A percentile compares a stretch with the other conserved stretches of the same genome.
phyloP scores from a whole-genome alignment of 805 yeast genomes.

The Wickerhamomyces bovis region DNA sequence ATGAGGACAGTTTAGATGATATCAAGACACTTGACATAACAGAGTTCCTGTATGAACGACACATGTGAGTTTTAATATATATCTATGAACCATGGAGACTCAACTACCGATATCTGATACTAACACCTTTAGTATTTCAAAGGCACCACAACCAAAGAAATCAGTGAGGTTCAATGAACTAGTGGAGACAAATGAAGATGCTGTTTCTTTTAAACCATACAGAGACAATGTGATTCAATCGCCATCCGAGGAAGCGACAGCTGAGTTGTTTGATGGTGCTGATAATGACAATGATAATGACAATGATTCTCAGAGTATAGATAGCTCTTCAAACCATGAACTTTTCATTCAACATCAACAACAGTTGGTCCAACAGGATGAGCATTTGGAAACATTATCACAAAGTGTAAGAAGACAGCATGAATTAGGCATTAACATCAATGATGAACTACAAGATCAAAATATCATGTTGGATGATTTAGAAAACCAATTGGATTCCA shows the following conservation, averaged over 20 bases:
- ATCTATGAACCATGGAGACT: too few relatives aligned
- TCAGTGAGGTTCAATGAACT: slow-evolving; percentile 25
- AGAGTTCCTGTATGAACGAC: slow-evolving; percentile 15
- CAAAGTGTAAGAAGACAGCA: slow-evolving; percentile 39
- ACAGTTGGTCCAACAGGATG: slow-evolving; percentile 41
- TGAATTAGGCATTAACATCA: slow-evolving; percentile 39
- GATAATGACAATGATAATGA: too few relatives aligned
- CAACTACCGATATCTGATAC: too few relatives aligned
- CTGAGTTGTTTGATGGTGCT: slow-evolving; percentile 18
- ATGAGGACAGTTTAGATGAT: slow-evolving; percentile 6
- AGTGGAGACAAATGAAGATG: slow-evolving; percentile 10
- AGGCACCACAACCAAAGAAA: slow-evolving; percentile 12
- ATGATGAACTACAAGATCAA: slow-evolving; percentile 43
- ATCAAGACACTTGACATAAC: slow-evolving; percentile 12
- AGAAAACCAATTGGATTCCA: slow-evolving; percentile 39
- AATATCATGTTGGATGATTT: slow-evolving; percentile 43
- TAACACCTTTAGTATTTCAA: slow-evolving; percentile 1
- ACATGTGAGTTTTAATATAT: slow-evolving; percentile 8
- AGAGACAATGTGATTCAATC: slow-evolving; percentile 14
- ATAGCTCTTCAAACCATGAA: slow-evolving; percentile 28
- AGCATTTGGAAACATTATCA: slow-evolving; percentile 34
- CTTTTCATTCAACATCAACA: slow-evolving; percentile 40
- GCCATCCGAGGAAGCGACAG: slow-evolving; percentile 6
- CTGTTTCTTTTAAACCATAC: slow-evolving; percentile 13
- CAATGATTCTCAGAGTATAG: slow-evolving; percentile 9